Conservation (phyloP, 495 filamentous ascomycete species). For the Evansstolkia leycettana region DNA sequence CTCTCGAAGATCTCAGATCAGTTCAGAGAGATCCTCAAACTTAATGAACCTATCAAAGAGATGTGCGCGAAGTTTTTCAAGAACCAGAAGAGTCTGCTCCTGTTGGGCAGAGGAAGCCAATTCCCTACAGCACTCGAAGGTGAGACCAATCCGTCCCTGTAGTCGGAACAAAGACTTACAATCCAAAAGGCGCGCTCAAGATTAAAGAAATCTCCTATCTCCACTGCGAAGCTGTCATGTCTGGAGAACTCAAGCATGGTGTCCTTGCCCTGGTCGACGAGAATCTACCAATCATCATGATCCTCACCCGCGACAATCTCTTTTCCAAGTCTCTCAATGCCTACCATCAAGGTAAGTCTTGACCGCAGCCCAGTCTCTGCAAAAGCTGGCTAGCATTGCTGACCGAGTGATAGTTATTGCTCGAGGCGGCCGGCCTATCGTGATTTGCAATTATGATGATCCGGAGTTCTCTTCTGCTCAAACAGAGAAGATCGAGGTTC, state of each 20-base stretch:
- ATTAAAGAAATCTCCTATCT: constrained; percentile 99
- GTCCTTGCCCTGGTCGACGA: constrained; percentile 95
- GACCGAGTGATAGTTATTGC: constrained; percentile 57
- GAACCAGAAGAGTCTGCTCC: constrained; percentile 88
- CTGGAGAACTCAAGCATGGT: constrained; percentile 96
- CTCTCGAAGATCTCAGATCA: constrained; percentile 76
- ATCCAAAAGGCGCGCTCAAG: constrained; percentile 62
- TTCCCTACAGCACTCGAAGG: constrained; percentile 96
- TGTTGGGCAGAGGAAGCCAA: constrained; percentile 88
- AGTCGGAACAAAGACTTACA: constrained; percentile 5
- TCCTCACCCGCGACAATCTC: constrained; percentile 86
- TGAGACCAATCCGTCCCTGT: constrained; percentile 13
- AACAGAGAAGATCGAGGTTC: constrained; percentile 95
- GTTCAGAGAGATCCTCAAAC: constrained; percentile 79
- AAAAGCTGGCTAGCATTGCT: constrained; percentile 3
- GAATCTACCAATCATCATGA: constrained; percentile 99
- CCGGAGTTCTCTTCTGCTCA: constrained; percentile 75
- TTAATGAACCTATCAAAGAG: constrained; percentile 87
- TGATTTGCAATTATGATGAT: constrained; percentile 90
- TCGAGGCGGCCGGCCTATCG: constrained; percentile 85
- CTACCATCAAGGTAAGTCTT: constrained; percentile 79
- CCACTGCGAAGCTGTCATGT: constrained; percentile 99
- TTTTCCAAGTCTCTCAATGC: constrained; percentile 97
- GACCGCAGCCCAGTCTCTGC: background rate
- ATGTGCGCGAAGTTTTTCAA: constrained; percentile 85